Base-by-base conservation (phyloP, 2,329 filamentous ascomycete species). In the Trichophyton benhamiae region DNA sequence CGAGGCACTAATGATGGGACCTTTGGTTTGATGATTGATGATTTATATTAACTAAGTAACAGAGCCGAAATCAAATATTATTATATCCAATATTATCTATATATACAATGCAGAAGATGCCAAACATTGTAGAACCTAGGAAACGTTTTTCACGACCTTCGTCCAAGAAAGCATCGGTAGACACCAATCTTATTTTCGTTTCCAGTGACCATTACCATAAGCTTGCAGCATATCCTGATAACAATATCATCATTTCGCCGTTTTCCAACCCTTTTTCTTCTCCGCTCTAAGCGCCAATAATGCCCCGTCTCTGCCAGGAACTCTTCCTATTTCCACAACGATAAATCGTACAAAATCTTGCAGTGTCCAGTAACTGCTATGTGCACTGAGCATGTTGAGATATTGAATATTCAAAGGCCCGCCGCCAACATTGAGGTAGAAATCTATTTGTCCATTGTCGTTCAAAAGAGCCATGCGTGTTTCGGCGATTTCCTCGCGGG, bases 361-460 rank as follows among this genome's bases (percentile, higher is more conserved):
- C 68, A 88, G 85, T 1, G 84, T 82, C 94, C 94, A 99, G 73
- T 99, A 99, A 71, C 88, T 92, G 61, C 89, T 91, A 74, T 99
- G 94, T 7, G 94, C 94, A 62, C 90, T 89, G 60, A 99, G 77
- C 94, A 99, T 99, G 67, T 95, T 96, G 41, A 97, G 75, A 71
- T 99, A 99, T 74, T 97, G 91, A 25, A 96, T 91, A 74, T 96
- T 94, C 41, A 99, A 78, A 3, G 91, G 87, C 0, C 94, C 94
- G 1, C 89, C 87, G 0, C 90, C 88, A 6, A 89, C 91, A 57
- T 85, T 85, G 57, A 99, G 77, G 68, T 87, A 95, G 74, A 85
- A 99, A 72, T 99, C 94, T 46, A 99, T 86, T 74, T 99, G 94
- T 0, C 91, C 92, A 66, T 97, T 97, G 68, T 99, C 94, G 67